A percentile compares a stretch with the other conserved stretches of the same genome.
Conservation (phyloP, 1,284 basidiomycete genomes). For the Cutaneotrichosporon sp. region DNA sequence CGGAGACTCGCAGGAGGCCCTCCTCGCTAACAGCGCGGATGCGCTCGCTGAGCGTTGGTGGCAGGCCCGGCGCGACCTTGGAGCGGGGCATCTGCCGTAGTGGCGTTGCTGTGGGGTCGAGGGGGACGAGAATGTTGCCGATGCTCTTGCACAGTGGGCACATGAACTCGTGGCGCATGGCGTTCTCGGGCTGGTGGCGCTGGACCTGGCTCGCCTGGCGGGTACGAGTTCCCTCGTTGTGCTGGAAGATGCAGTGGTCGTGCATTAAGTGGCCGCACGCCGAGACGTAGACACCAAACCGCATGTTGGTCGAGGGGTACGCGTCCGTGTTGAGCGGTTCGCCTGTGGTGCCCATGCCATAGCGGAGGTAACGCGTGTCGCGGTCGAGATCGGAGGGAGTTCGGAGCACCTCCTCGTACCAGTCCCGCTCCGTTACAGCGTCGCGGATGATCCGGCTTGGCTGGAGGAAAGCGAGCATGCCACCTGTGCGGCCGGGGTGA, state of each 20-base stretch:
- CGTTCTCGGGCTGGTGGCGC: slow-evolving; percentile 91
- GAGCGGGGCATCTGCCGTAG: slow-evolving; percentile 25
- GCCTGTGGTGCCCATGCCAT: slow-evolving; percentile 34
- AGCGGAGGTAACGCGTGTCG: slow-evolving; percentile 38
- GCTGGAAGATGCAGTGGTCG: slow-evolving; percentile 87
- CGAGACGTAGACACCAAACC: slow-evolving; percentile 83
- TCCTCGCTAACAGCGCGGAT: slow-evolving; percentile 50
- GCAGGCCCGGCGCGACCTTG: slow-evolving; percentile 22
- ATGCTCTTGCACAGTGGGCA: slow-evolving; percentile 98
- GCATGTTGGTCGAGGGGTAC: slow-evolving; percentile 70
- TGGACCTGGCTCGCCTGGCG: slow-evolving; percentile 88
- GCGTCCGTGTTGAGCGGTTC: slow-evolving; percentile 54
- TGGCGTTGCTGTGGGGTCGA: slow-evolving; percentile 54
- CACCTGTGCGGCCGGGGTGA: slow-evolving; percentile 72
- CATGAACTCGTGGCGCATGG: slow-evolving; percentile 89
- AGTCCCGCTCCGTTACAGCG: slow-evolving; percentile 68
- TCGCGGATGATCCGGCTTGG: slow-evolving; percentile 82
- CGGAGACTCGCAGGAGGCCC: slow-evolving; percentile 43
- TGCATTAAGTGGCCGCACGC: slow-evolving; percentile 99
- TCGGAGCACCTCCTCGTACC: slow-evolving; percentile 73
- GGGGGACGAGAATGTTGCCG: slow-evolving; percentile 90
- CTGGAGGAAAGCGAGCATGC: slow-evolving; percentile 86
- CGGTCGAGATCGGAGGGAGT: slow-evolving; percentile 70
- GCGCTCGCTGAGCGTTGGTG: slow-evolving; percentile 39
- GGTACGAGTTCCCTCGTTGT: slow-evolving; percentile 81